A percentile compares a stretch with the other conserved stretches of the same genome.
Conservation (phyloP, 2,329 filamentous ascomycete species). For the Bipolaris cookei region DNA sequence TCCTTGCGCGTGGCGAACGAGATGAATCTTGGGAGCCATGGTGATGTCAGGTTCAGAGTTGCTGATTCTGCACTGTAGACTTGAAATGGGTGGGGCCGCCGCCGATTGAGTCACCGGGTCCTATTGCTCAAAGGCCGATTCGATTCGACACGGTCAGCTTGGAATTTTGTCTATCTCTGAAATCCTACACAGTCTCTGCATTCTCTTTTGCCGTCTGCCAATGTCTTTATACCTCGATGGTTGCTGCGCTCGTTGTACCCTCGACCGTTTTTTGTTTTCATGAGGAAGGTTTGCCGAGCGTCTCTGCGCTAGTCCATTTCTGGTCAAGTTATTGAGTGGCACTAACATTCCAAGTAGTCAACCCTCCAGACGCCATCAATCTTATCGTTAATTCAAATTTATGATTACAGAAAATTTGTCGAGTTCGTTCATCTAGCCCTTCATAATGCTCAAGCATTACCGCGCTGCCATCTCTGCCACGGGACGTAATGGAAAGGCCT, state of each 20-base stretch:
- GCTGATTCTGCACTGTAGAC: slow-evolving; percentile 9
- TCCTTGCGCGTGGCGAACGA: slow-evolving; percentile 76
- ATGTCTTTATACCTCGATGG: neutral
- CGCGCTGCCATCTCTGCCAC: neutral
- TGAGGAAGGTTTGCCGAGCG: slow-evolving; percentile 7
- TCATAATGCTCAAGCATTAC: too few species aligned
- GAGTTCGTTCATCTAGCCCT: too few species aligned
- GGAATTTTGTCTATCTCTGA: neutral
- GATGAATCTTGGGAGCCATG: slow-evolving; percentile 45
- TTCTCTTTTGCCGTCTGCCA: neutral
- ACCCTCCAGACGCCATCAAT: too few species aligned
- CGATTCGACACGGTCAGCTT: neutral
- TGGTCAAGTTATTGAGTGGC: neutral
- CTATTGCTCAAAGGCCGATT: slow-evolving; percentile 4
- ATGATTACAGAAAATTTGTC: too few species aligned
- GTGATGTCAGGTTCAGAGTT: slow-evolving; percentile 13
- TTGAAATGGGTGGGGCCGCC: slow-evolving; percentile 9
- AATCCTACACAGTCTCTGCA: too few species aligned
- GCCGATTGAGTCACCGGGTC: slow-evolving; percentile 13
- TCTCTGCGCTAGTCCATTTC: slow-evolving; percentile 2
- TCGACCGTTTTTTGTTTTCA: neutral
- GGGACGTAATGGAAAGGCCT: neutral
- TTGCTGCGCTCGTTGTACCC: neutral
- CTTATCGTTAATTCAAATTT: too few species aligned
- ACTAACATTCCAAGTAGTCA: neutral